These are phyloP conservation scores for Trametes maxima DNA, from an alignment of 768 basidiomycete genomes.

Conservation along the genomic window DNA sequence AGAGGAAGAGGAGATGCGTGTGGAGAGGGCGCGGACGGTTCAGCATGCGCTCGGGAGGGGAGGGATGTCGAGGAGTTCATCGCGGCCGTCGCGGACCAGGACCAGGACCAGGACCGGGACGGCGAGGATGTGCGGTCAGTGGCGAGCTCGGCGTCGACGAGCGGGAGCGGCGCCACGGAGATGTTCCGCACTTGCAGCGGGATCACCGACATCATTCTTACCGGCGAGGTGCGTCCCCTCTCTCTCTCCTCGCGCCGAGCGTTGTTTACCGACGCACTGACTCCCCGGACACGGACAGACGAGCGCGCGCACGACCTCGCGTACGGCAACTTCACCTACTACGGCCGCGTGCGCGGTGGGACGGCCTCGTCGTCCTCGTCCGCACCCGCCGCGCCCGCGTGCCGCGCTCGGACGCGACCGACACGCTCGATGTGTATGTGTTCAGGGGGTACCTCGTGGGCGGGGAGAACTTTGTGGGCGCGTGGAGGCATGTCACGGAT, in stretches of 20 bases:
- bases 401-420: neutral
- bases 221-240: conserved; percentile 50
- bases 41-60: conserved; percentile 6
- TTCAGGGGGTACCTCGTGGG: conserved; percentile 75
- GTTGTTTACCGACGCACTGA: too few species aligned
- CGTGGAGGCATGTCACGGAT: conserved; percentile 59
- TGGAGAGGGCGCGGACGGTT: neutral
- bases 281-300: too few species aligned
- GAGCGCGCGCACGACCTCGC: conserved; percentile 40
- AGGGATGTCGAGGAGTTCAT: conserved; percentile 23
- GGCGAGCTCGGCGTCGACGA: neutral
- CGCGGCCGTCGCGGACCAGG: neutral
- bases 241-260: too few species aligned
- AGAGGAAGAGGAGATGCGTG: neutral
- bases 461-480: conserved; percentile 66
- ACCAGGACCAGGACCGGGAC: too few species aligned
- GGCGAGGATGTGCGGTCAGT: conserved; percentile 16
- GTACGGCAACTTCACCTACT: conserved; percentile 36
- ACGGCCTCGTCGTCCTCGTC: conserved; percentile 41
- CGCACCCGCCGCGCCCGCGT: conserved; percentile 27
- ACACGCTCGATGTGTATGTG: conserved; percentile 36
- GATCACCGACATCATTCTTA: conserved; percentile 60
- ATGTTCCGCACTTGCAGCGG: conserved; percentile 45
- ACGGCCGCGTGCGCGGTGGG: conserved; percentile 42
- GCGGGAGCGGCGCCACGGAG: conserved; percentile 16